Evolutionary conservation across 257 asterid genomes (phyloP), one percentile per base, ranked within the genome.

Genomic region (Rauvolfia tetraphylla): DNA sequence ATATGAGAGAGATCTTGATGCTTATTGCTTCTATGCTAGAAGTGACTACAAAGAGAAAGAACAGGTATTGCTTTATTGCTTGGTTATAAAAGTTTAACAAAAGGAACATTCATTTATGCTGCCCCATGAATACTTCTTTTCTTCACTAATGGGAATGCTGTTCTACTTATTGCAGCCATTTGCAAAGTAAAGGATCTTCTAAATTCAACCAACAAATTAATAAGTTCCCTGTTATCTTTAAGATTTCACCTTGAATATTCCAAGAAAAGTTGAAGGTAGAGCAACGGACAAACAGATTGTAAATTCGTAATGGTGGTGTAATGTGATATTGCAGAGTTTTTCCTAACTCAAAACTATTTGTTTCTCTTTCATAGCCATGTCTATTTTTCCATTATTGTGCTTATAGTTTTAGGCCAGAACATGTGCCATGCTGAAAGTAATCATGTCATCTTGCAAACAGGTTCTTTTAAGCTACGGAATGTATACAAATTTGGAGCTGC

Each of bases 381-480:
- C 39, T 2, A 51, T 0, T 65, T 33, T 36, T 76, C 75, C 27
- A 36, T 70, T 61, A 57, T 66, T 53, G 18, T 53, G 33, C 44
- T 76, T 78, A 51, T 38, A 29, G 25, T 22, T 31, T n/a, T 41
- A 51, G 53, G 34, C 56, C 0, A 39, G 53, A 39, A 38, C 53
- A 49, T 73, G 23, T 6, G 62, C 39, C 6, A 31, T 75, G 33
- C 13, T 51, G 59, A 48, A 72, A 74, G 72, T 41, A 20, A 42
- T 75, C n/a, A 62, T 46, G 71, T 41, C 3, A 14, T 27, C 72
- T 66, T 38, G 15, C 69, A 71, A 81, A 46, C 88, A 92, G 98
- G 93, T 95, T 86, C 95, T 95, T 82, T 85, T 95, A 75, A 89
- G 97, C 87, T 95, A 95, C n/a, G 98, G 98, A 29, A 86, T 90